Evolutionary conservation across 306 rosid genomes (phyloP), one percentile per base, ranked within the genome.

Genomic region (Parietaria judaica): DNA sequence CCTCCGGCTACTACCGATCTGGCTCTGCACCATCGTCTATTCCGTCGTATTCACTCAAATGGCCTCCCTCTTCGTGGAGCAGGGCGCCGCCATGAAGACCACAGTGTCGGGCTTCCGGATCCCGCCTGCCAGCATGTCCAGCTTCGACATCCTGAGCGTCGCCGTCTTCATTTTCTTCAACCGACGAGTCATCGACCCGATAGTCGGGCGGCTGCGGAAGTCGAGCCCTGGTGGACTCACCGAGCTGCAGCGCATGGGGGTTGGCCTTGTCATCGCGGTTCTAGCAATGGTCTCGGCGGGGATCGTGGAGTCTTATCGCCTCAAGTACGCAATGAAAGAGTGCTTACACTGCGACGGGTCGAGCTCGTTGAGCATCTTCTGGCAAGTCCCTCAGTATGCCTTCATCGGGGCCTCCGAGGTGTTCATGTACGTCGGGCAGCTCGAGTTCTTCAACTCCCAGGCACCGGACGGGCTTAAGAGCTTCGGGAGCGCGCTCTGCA

Each of bases 61-160:
- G 99, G 97, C 96, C 43, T 94, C 99, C 14, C 97, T 94, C 71
- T 94, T 94, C 56, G 99, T 94, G 52, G 99, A 88, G 81, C 99
- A 94, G 81, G 99, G 99, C 12, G 94, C 95, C 1, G 99, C 90
- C 69, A 94, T 94, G 99, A 84, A 94, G 64, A 82, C 95, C 39
- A 81, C 81, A 0, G 51, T 94, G 57, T 84, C 94, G 56, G 48
- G 67, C 70, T 94, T 94, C 81, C 74, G 38, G 64, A 83, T 94
- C 67, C 99, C 99, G 17, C 81, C 99, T 3, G 99, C 99, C 0
- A 94, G 99, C 78, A 94, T 94, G 99, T 94, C 99, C 14, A 84
- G 97, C 95, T 88, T 94, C 36, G 99, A 94, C 76, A 84, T 94
- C 61, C 66, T 84, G 52, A 94, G 99, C 5, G 99, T 94, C 44